Evolutionary conservation across 192 early-diverging fungal species (phyloP), one percentile per base, ranked within the genome.

Genomic region (Coemansia reversa): DNA sequence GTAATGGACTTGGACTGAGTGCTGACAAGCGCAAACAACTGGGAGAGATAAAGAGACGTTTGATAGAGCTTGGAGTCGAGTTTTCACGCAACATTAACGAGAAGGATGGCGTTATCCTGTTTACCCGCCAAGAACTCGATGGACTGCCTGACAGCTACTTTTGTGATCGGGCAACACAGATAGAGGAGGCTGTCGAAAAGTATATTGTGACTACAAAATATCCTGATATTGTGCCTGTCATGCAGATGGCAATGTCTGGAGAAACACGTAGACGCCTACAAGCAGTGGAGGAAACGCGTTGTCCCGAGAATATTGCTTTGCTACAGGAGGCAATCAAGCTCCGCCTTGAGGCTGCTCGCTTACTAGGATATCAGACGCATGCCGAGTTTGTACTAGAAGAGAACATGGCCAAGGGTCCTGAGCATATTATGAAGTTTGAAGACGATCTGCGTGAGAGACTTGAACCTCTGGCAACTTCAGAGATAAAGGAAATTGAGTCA

Each of bases 371-470:
- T 72, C 65, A 64, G 49, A 84, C 75, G 48, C 89, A 93, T 63
- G 89, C 89, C 4, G 81, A 76, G 27, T 91, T 84, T 72, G 79
- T 85, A 23, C 78, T 93, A 35, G 86, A 92, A 56, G 81, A 85
- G 29, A 90, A 90, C 47, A 94, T 94, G 93, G 93, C 92, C 33
- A 91, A 91, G 69, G 78, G 72, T 3, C 85, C 88, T 7, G 68
- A 84, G 18, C 69, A 51, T 3, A 89, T 91, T 5, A 50, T 84
- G 19, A 66, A 82, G 35, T 94, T 94, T 72, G 74, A 91, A 59
- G 58, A 83, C 18, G 83, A 86, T 24, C 76, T 94, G 60, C 73
- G 70, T 19, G 39, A 62, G 24, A 79, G 81, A 18, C 83, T 94
- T 9, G 65, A 72, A 7, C 70, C 70, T 1, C 81, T 88, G 23